Base-by-base conservation (phyloP, 768 basidiomycete genomes). In the Tulasnella sp. region DNA sequence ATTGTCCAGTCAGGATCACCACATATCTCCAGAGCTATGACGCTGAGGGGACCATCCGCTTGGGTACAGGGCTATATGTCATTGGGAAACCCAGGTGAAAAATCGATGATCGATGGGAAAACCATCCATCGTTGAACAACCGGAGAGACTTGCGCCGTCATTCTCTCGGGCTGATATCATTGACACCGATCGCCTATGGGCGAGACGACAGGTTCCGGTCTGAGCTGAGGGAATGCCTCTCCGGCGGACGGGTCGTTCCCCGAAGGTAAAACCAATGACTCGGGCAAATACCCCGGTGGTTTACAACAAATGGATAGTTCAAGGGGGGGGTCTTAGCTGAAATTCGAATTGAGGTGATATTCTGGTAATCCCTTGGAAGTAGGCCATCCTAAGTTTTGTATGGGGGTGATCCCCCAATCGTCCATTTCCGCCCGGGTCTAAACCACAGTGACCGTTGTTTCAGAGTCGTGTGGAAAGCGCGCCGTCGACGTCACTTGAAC, bases 211-310 rank as follows among this genome's bases (percentile, higher is more conserved):
- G 58, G 58, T 64, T 64, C 58, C 58, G 58, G 58, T 64, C 58
- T 64, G 58, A 64, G 58, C 58, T 64, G 58, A 64, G 58, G 58
- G 58, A 34, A 64, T 34, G 31, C 31, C 58, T 64, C 58, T 64
- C 58, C 58, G 58, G 58, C 58, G 58, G 58, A 64, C 58, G 58
- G 58, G 58, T 64, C 58, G 58, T 64, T 64, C 58, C 31, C 58
- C 58, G 58, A 64, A 64, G 12, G 31, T 14, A n/a, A n/a, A 64
- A 22, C 58, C 58, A 64, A 64, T 64, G 58, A 64, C 58, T 64
- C 31, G 58, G 58, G 58, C 58, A 64, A 64, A 25, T n/a, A 29
- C 58, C 58, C 58, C 58, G 58, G 58, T n/a, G 49, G 25, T 64
- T 22, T 64, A 34, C 58, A 25, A 64, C 58, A 64, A 64, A 64